These are phyloP conservation scores for Periconia sp. DNA, from an alignment of 2,329 filamentous ascomycete species.

Conservation along the genomic window DNA sequence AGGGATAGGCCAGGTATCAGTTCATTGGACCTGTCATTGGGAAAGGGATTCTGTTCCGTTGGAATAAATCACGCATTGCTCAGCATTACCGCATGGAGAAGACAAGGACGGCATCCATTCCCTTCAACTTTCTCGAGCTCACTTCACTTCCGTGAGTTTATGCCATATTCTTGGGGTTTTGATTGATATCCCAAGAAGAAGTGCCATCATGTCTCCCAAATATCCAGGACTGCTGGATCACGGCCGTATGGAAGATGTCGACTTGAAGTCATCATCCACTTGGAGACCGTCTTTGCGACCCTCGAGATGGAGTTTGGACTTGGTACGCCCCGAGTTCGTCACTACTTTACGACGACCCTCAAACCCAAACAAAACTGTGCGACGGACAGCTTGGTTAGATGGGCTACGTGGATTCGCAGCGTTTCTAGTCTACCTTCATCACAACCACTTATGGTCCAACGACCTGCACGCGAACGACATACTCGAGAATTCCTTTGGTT, in stretches of 20 bases:
- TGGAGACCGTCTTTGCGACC: constrained; percentile 29
- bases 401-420: constrained; percentile 69
- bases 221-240: constrained; percentile 31
- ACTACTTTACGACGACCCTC: constrained; percentile 14
- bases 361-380: constrained; percentile 21
- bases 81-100: neutral
- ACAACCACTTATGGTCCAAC: constrained; percentile 52
- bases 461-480: constrained; percentile 51
- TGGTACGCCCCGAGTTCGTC: constrained; percentile 35
- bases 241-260: constrained; percentile 25
- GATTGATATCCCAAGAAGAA: neutral
- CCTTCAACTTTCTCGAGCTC: neutral
- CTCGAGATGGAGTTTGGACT: constrained; percentile 32
- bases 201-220: constrained; percentile 29
- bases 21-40: neutral
- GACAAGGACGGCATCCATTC: neutral
- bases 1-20: neutral
- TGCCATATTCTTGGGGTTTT: too few species aligned
- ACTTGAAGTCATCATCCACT: constrained; percentile 17
- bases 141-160: neutral
- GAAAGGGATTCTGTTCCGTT: neutral
- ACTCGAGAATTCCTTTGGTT: constrained; percentile 41
- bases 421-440: constrained; percentile 64
- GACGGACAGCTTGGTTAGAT: constrained; percentile 52
- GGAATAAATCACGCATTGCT: neutral